A percentile compares a stretch with the other conserved stretches of the same genome.
These are phyloP conservation scores for Sedum album DNA, from an alignment of 164 flowering plant species.

Conservation along the genomic window DNA sequence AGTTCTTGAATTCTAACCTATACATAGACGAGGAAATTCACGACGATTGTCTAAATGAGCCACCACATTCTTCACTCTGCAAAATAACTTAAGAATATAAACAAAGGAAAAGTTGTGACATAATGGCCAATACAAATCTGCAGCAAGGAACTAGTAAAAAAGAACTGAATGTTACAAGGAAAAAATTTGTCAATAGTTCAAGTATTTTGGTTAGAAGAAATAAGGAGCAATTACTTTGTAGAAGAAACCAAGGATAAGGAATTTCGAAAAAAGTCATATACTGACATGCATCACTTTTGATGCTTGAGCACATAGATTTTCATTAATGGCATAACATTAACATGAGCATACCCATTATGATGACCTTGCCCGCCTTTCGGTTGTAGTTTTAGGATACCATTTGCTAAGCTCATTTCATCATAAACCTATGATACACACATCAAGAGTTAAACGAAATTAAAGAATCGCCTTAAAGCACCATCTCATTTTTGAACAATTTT, in stretches of 20 bases:
- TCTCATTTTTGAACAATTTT: background rate
- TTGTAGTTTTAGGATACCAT: constrained; percentile 85
- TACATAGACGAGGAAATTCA: constrained; percentile 76
- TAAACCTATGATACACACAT: constrained; percentile 28
- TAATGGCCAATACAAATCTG: background rate
- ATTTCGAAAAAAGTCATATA: background rate
- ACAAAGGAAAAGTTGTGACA: background rate
- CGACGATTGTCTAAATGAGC: constrained; percentile 73
- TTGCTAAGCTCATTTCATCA: constrained; percentile 94
- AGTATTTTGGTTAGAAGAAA: background rate
- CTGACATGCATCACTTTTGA: background rate
- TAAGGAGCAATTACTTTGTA: background rate
- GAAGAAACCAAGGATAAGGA: background rate
- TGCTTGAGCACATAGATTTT: background rate
- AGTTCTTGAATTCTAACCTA: constrained; percentile 44
- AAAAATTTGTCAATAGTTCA: background rate
- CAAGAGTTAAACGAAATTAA: background rate
- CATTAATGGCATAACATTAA: background rate
- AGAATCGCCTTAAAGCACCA: too few relatives aligned
- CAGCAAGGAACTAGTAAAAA: background rate
- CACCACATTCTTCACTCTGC: constrained; percentile 81
- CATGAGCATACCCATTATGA: constrained; percentile 73
- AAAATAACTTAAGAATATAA: constrained; percentile 7
- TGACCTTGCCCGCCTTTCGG: constrained; percentile 95
- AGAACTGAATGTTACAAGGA: background rate